A percentile compares a stretch with the other conserved stretches of the same genome.
phyloP scores from a whole-genome alignment of 257 asterid genomes.

The Marsdenia floribunda region DNA sequence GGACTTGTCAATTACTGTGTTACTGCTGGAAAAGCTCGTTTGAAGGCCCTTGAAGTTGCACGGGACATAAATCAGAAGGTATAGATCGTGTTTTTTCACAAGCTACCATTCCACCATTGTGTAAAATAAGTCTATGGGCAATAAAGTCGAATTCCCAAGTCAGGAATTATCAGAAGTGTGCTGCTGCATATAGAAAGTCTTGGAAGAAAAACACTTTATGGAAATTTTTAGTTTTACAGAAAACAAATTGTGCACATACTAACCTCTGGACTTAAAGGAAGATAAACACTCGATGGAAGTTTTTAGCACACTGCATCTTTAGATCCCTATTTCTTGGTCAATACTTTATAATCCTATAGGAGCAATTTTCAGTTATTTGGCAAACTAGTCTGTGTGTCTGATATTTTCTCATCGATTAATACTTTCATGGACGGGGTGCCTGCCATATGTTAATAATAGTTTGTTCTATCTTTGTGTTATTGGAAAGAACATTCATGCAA shows the following conservation, averaged over 20 bases:
- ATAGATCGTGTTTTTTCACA: not conserved
- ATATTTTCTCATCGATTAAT: not conserved
- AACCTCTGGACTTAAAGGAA: not conserved
- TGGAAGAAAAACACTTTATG: not conserved
- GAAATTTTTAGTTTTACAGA: not conserved
- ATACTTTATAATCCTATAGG: not conserved
- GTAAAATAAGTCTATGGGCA: not conserved
- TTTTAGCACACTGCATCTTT: not conserved
- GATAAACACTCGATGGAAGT: not conserved
- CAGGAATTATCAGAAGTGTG: not conserved
- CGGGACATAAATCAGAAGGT: slow-evolving; percentile 77
- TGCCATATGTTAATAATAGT: not conserved
- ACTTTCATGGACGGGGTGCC: not conserved
- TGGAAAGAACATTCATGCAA: not conserved
- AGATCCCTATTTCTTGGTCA: not conserved
- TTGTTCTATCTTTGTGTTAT: not conserved
- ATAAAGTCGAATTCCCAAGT: not conserved
- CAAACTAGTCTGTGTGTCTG: not conserved
- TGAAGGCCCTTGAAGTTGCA: slow-evolving; percentile 83
- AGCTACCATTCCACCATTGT: not conserved
- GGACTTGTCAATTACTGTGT: slow-evolving; percentile 91
- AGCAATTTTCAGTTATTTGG: not conserved
- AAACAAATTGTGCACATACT: not conserved
- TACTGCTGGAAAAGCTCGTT: slow-evolving; percentile 67
- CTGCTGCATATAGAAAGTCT: not conserved